phyloP scores from a whole-genome alignment of 805 yeast species.

The Metschnikowia shivogae region DNA sequence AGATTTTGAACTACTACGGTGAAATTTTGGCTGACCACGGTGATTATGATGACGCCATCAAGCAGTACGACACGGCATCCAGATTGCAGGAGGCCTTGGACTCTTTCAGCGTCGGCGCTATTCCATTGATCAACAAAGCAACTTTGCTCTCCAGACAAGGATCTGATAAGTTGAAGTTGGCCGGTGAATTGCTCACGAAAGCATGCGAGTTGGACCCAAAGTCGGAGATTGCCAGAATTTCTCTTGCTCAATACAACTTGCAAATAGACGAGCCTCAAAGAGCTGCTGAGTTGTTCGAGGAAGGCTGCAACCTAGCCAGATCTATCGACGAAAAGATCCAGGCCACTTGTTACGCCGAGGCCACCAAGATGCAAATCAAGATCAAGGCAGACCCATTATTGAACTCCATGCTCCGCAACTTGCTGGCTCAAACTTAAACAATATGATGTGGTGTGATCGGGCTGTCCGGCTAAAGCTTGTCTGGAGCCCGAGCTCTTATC shows the following conservation, averaged over 20 bases:
- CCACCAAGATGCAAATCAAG: constrained; percentile 82
- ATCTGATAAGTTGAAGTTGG: constrained; percentile 46
- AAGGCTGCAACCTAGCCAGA: constrained; percentile 78
- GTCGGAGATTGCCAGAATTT: constrained; percentile 82
- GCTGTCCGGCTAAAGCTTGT: neutral
- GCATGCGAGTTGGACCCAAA: constrained; percentile 84
- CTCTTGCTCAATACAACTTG: constrained; percentile 87
- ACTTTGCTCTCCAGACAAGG: constrained; percentile 58
- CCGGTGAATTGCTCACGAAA: constrained; percentile 60
- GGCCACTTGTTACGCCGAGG: constrained; percentile 88
- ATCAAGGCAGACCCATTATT: constrained; percentile 67
- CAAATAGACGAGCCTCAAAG: constrained; percentile 79
- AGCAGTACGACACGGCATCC: constrained; percentile 82
- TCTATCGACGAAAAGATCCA: constrained; percentile 81
- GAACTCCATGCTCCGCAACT: constrained; percentile 22
- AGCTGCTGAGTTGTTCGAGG: constrained; percentile 78
- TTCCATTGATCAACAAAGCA: constrained; percentile 89
- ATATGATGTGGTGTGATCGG: neutral
- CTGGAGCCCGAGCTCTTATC: neutral
- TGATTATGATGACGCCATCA: constrained; percentile 65
- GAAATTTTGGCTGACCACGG: constrained; percentile 84
- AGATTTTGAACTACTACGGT: constrained; percentile 92
- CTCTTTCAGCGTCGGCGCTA: constrained; percentile 74
- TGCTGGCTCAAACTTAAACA: neutral
- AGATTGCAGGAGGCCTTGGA: constrained; percentile 71